phyloP scores from a whole-genome alignment of 768 basidiomycete genomes.

The Mycena capillaripes region DNA sequence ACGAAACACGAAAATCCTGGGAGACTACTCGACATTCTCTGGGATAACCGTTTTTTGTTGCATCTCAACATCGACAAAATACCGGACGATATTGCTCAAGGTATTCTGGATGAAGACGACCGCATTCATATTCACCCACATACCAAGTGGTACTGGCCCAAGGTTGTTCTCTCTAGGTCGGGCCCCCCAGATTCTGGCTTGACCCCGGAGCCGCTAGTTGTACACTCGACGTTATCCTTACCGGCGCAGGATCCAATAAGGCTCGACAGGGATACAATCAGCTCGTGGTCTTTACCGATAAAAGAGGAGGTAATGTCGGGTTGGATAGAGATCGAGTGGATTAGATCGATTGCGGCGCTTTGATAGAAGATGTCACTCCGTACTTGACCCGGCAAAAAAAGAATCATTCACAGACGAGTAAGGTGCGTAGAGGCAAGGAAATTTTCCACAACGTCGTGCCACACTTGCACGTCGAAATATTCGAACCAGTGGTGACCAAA shows the following conservation, averaged over 20 bases:
- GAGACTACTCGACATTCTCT: conserved; percentile 58
- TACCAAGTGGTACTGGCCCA: conserved; percentile 64
- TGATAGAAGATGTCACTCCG: background rate
- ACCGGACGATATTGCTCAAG: conserved; percentile 52
- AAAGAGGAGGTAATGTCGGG: conserved; percentile 36
- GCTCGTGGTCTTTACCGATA: background rate
- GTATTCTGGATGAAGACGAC: conserved; percentile 40
- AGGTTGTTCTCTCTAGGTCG: conserved; percentile 49
- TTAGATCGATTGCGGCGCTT: conserved; percentile 54
- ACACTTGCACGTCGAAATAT: conserved; percentile 58
- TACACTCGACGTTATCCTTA: conserved; percentile 16
- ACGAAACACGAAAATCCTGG: conserved; percentile 29
- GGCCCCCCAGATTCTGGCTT: too few species aligned
- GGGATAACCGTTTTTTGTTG: conserved; percentile 77
- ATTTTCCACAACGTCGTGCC: conserved; percentile 53
- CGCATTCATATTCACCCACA: conserved; percentile 52
- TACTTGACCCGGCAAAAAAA: background rate
- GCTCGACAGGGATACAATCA: conserved; percentile 27
- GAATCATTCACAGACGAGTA: conserved; percentile 23
- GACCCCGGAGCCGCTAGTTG: background rate
- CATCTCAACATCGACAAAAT: conserved; percentile 59
- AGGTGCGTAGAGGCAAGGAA: conserved; percentile 43
- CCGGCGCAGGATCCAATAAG: background rate
- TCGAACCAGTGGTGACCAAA: conserved; percentile 64
- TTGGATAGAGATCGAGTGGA: conserved; percentile 62